Base-by-base conservation (phyloP, 495 filamentous ascomycete genomes). In the Bathelium albidoporum region DNA sequence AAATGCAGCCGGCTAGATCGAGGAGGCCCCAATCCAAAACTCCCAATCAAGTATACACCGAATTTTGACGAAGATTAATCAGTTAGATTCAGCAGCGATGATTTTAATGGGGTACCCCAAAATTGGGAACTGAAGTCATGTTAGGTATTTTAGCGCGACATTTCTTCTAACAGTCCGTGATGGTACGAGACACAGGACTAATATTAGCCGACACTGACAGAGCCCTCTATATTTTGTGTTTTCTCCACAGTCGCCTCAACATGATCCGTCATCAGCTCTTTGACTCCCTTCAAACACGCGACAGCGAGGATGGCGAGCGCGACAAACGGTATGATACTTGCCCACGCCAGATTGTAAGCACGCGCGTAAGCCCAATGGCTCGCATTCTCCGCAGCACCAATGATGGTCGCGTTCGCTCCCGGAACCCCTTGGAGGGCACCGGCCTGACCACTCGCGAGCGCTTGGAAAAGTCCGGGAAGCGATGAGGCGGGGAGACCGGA, bases 241-340 rank as follows among this genome's bases (percentile, higher is more conserved):
- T 72, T 71, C 72, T 73, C 67, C 3, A 72, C 70, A n/a, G 62
- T 69, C 3, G 65, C 68, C 36, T 72, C 71, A 5, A 75, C 72
- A 64, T 70, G 68, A 39, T 73, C 70, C 62, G 69, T 71, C 63
- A 73, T 73, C 29, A 70, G 61, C 59, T 72, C 70, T 36, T 69
- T 68, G 0, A 84, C 80, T 12, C 79, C 78, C 61, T 76, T 78
- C 62, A 82, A 62, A 45, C 75, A 71, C 22, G 68, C 71, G 2
- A 82, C 76, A 1, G 75, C 72, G 2, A 80, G 70, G 2, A 79
- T 64, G 5, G 78, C 80, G 18, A 83, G 65, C 9, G 81, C 76
- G 9, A 82, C 78, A 67, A 83, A 83, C 1, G 81, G 81, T 52
- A 82, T 77, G 16, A 83, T 73, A 44, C 75, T 78, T 31, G 76